These are phyloP conservation scores for Penicillium psychrofluorescens DNA, from an alignment of 495 filamentous ascomycete genomes.

Conservation along the genomic window DNA sequence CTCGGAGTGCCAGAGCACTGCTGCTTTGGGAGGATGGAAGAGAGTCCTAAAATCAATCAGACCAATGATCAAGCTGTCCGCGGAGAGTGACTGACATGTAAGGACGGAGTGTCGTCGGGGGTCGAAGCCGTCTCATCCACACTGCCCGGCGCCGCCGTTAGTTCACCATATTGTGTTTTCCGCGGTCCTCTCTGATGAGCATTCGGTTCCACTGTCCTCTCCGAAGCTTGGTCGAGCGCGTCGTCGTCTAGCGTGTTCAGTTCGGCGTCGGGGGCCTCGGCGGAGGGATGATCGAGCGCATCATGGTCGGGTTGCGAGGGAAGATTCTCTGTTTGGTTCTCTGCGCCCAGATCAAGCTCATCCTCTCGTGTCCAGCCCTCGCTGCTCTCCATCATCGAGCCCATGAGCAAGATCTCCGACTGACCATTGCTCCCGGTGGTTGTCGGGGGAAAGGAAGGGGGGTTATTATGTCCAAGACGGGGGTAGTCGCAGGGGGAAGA, in stretches of 20 bases:
- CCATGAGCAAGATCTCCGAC: slow-evolving; percentile 38
- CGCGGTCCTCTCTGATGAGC: slow-evolving; percentile 18
- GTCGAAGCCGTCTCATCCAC: slow-evolving; percentile 54
- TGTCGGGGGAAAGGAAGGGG: slow-evolving; percentile 2
- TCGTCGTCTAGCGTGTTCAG: slow-evolving; percentile 18
- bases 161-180: slow-evolving; percentile 8
- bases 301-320: slow-evolving; percentile 16
- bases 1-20: slow-evolving; percentile 44
- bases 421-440: slow-evolving; percentile 34
- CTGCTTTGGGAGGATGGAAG: slow-evolving; percentile 69
- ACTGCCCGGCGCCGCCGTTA: slow-evolving; percentile 16
- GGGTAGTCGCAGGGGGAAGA: too few species aligned
- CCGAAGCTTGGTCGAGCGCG: slow-evolving; percentile 15
- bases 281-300: slow-evolving; percentile 13
- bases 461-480: neutral
- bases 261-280: slow-evolving; percentile 20
- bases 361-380: slow-evolving; percentile 40
- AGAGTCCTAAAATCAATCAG: slow-evolving; percentile 61
- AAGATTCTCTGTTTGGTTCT: slow-evolving; percentile 11
- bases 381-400: slow-evolving; percentile 44
- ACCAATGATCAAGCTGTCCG: neutral
- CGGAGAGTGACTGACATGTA: slow-evolving; percentile 55
- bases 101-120: slow-evolving; percentile 83
- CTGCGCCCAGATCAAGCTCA: slow-evolving; percentile 39
- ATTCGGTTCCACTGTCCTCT: slow-evolving; percentile 8